Evolutionary conservation across 108 stramenopile species (phyloP).

Genomic region (Skeletonema marinoi): DNA sequence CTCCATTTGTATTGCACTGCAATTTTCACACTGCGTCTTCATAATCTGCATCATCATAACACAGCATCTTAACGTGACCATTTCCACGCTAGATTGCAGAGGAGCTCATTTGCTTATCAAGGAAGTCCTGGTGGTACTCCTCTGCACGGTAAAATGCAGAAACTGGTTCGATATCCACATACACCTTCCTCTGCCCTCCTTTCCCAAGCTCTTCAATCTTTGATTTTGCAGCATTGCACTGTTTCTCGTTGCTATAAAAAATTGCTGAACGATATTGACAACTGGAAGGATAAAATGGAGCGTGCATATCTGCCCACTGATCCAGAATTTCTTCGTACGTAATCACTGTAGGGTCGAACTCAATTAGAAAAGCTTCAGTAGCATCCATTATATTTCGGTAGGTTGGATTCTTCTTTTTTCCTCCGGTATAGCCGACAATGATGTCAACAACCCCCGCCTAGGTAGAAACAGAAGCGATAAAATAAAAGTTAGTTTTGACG

Average conservation of each 20-base stretch:
- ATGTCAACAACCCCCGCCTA: conserved; percentile 51
- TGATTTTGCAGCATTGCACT: conserved; percentile 38
- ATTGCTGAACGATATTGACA: conserved; percentile 69
- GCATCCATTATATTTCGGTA: conserved; percentile 69
- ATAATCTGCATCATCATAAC: background rate
- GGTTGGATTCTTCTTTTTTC: conserved; percentile 59
- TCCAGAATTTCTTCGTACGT: conserved; percentile 63
- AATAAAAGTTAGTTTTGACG: background rate
- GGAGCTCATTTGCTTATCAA: conserved; percentile 47
- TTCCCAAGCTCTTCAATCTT: conserved; percentile 44
- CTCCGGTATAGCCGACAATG: conserved; percentile 76
- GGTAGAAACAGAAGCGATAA: background rate
- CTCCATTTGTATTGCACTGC: background rate
- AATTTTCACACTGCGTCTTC: background rate
- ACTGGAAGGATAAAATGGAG: conserved; percentile 48
- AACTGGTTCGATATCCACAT: conserved; percentile 66
- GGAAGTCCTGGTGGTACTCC: conserved; percentile 71
- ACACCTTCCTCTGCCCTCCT: conserved; percentile 23
- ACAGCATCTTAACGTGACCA: too few species aligned
- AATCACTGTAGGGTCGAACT: conserved; percentile 60
- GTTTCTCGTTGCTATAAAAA: conserved; percentile 49
- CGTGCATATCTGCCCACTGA: conserved; percentile 53
- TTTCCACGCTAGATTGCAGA: background rate
- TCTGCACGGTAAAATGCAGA: conserved; percentile 63
- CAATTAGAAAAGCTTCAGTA: conserved; percentile 74